Percentiles rank a stretch among this genome's conserved stretches.
These are phyloP conservation scores for Edaphochlamys debaryana DNA, from an alignment of 139 green algal species.

Conservation along the genomic window DNA sequence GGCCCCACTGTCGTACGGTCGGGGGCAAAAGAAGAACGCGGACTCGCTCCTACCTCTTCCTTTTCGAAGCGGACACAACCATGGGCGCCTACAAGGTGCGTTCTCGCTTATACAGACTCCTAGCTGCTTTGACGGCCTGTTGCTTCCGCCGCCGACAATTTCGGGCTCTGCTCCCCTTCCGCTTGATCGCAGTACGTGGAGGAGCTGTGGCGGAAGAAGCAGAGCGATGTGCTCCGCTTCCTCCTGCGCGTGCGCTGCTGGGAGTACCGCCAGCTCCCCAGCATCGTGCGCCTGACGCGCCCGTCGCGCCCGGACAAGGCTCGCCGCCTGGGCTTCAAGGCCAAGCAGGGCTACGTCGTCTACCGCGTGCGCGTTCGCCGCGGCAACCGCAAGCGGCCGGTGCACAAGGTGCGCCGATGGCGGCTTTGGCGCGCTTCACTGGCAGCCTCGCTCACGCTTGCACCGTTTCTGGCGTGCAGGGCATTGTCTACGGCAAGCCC, in stretches of 20 bases:
- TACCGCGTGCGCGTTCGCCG: constrained; percentile 97
- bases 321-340: constrained; percentile 96
- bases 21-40: neutral
- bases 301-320: constrained; percentile 98
- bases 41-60: neutral
- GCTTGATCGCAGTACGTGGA: constrained; percentile 92
- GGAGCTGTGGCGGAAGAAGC: constrained; percentile 99
- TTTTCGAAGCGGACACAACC: constrained; percentile 37
- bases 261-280: constrained; percentile 98
- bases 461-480: constrained; percentile 70
- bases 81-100: constrained; percentile 65
- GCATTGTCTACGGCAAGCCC: constrained; percentile 98
- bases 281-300: constrained; percentile 86
- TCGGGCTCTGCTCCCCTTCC: neutral
- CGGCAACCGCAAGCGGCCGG: constrained; percentile 95
- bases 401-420: constrained; percentile 84
- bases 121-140: neutral
- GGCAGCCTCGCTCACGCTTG: neutral
- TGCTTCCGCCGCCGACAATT: neutral
- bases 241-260: constrained; percentile 98
- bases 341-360: constrained; percentile 96
- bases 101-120: neutral
- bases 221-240: constrained; percentile 99
- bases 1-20: too few relatives aligned
- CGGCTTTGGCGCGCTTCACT: neutral